Conservation (phyloP, 129 eudicot species). For the Lonicera japonica region DNA sequence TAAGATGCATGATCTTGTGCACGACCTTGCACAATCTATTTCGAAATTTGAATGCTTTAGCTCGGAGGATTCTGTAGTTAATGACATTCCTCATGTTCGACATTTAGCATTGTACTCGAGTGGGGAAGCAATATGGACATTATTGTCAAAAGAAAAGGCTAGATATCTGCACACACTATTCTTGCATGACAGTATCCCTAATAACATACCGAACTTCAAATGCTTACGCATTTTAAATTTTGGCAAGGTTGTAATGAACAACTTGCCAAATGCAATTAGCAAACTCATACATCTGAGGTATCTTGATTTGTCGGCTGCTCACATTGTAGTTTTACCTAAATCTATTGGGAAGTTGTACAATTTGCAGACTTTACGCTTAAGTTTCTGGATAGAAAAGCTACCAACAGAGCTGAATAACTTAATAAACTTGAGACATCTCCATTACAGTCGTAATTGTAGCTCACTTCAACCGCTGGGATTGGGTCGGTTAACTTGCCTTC, state of each 20-base stretch:
- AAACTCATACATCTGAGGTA: neutral
- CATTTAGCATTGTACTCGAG: neutral
- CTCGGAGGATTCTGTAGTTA: neutral
- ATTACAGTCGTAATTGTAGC: too few relatives aligned
- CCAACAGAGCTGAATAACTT: constrained; percentile 6
- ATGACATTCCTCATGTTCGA: neutral
- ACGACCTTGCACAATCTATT: neutral
- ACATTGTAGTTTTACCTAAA: neutral
- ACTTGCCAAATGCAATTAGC: constrained; percentile 9
- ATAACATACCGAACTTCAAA: neutral
- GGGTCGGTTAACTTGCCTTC: too few relatives aligned
- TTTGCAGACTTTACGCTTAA: constrained; percentile 13
- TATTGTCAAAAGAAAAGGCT: too few relatives aligned
- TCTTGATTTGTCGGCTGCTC: neutral
- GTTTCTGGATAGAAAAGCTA: neutral
- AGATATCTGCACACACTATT: too few relatives aligned
- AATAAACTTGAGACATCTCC: too few relatives aligned
- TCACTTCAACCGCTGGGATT: too few relatives aligned
- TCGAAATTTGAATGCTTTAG: neutral
- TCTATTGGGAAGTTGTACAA: constrained; percentile 19
- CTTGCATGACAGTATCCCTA: neutral
- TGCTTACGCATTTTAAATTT: constrained; percentile 14
- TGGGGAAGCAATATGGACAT: too few relatives aligned
- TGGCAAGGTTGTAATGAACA: neutral
- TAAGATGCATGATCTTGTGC: too few relatives aligned